Percentiles rank a stretch among this genome's conserved stretches.
These are phyloP conservation scores for Sarcodon aspratus DNA, from an alignment of 768 basidiomycete genomes.

Conservation along the genomic window DNA sequence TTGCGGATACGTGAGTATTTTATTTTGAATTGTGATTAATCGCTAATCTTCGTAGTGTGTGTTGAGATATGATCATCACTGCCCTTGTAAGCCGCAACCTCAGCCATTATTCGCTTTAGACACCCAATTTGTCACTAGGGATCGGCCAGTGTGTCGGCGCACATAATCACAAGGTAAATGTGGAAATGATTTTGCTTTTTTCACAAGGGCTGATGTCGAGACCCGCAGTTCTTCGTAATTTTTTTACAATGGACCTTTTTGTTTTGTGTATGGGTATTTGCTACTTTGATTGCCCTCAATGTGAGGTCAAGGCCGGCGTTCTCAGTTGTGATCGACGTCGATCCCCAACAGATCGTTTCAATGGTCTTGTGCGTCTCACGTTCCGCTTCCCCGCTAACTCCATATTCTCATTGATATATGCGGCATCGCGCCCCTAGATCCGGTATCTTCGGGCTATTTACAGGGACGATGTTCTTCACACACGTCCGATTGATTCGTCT, in stretches of 20 bases:
- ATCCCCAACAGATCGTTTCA: slow-evolving; percentile 61
- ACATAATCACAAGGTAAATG: slow-evolving; percentile 71
- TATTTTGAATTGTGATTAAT: not conserved
- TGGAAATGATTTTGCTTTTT: not conserved
- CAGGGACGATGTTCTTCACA: slow-evolving; percentile 35
- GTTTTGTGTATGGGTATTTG: slow-evolving; percentile 53
- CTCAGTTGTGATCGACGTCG: slow-evolving; percentile 17
- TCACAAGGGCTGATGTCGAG: not conserved
- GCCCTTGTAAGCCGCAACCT: slow-evolving; percentile 51
- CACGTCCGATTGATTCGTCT: slow-evolving; percentile 51
- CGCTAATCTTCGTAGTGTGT: slow-evolving; percentile 47
- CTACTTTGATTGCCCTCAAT: slow-evolving; percentile 45
- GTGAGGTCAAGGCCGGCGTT: slow-evolving; percentile 17
- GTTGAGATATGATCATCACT: slow-evolving; percentile 81
- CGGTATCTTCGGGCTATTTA: slow-evolving; percentile 67
- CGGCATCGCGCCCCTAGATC: slow-evolving; percentile 27
- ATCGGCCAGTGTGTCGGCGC: slow-evolving; percentile 93
- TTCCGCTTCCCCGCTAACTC: not conserved
- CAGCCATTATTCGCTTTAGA: not conserved
- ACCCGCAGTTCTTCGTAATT: slow-evolving; percentile 66
- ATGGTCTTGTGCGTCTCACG: slow-evolving; percentile 56
- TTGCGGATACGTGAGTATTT: slow-evolving; percentile 63
- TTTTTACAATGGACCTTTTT: slow-evolving; percentile 56
- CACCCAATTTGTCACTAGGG: slow-evolving; percentile 37
- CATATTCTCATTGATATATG: slow-evolving; percentile 1